A percentile compares a stretch with the other conserved stretches of the same genome.
Conservation (phyloP, 2,329 filamentous ascomycete genomes). For the Dothideomycetidae sp. region DNA sequence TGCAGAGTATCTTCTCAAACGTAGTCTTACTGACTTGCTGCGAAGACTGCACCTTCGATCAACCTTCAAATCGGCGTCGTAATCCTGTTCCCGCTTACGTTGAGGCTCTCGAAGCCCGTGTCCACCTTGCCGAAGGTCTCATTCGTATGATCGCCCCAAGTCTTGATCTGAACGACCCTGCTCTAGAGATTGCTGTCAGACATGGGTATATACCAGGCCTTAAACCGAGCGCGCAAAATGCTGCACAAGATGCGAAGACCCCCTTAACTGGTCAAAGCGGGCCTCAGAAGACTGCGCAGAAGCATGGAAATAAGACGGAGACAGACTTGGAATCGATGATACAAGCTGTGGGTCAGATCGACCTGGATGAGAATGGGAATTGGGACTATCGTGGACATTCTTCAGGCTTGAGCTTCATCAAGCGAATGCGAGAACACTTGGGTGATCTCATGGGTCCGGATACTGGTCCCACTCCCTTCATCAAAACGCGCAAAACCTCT, state of each 20-base stretch:
- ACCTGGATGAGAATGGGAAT: slow-evolving; percentile 78
- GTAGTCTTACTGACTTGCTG: slow-evolving; percentile 6
- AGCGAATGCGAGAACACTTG: slow-evolving; percentile 76
- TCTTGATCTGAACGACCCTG: slow-evolving; percentile 71
- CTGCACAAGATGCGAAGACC: slow-evolving; percentile 6
- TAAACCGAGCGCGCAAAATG: slow-evolving; percentile 19
- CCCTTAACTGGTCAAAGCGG: not conserved
- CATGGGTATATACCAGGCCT: slow-evolving; percentile 25
- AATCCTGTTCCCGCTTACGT: slow-evolving; percentile 90
- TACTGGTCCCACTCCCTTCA: slow-evolving; percentile 42
- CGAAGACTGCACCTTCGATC: slow-evolving; percentile 85
- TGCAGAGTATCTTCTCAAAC: slow-evolving; percentile 8
- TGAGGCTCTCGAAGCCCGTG: slow-evolving; percentile 67
- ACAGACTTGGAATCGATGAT: slow-evolving; percentile 86
- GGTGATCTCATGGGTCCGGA: slow-evolving; percentile 58
- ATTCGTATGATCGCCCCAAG: slow-evolving; percentile 70
- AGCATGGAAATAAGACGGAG: slow-evolving; percentile 31
- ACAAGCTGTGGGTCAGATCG: slow-evolving; percentile 75
- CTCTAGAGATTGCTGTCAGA: slow-evolving; percentile 56
- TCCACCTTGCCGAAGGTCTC: slow-evolving; percentile 70
- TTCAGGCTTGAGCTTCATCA: slow-evolving; percentile 78
- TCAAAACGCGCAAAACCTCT: slow-evolving; percentile 39
- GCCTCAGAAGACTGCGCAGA: slow-evolving; percentile 8
- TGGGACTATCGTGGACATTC: slow-evolving; percentile 95
- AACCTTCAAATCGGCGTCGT: slow-evolving; percentile 78